Base-by-base conservation (phyloP, 2,329 filamentous ascomycete genomes). In the Paramyrothecium sp. region DNA sequence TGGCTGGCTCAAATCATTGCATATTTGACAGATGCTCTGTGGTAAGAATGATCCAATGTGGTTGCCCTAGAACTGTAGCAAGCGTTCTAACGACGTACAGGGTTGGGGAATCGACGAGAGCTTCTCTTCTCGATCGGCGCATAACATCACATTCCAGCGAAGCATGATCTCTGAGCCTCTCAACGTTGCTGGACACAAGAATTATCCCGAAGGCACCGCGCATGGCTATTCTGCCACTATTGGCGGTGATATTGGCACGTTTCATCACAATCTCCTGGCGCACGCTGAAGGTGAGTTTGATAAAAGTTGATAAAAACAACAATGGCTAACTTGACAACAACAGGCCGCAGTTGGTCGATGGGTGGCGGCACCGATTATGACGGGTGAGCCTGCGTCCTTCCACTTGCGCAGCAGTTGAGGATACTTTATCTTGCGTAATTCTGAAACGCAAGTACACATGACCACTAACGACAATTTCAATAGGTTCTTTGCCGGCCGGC, bases 91-190 rank as follows among this genome's bases (percentile, higher is more conserved):
- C 2, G 3, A 10, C 3, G 2, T 19, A 5, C 10, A 58, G 56
- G 67, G 71, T 5, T 73, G 71, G 71, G 65, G 65, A 2, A 72
- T 72, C 17, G 71, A 73, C 47, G 71, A 73, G 54, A 58, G 62
- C 2, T 72, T 72, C 59, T 72, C 70, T 10, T 72, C 71, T 17
- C 68, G 70, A 7, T 62, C 62, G 12, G 68, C 69, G 2, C 58
- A 66, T 56, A 73, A 73, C 59, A 73, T 73, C 58, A 72, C 69
- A 2, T 65, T 73, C 33, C 70, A 72, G 58, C 66, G 70, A 4
- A 71, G 59, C 54, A 68, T 73, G 65, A 72, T 73, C 50, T 71
- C 69, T 3, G 71, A 73, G 54, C 71, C 71, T 2, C 65, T 72
- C 30, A 71, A 73, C 41, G 62, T 73, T 38, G 71, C 71, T 23